Conservation (phyloP, 83 land plant species). For the Picea mariana region DNA sequence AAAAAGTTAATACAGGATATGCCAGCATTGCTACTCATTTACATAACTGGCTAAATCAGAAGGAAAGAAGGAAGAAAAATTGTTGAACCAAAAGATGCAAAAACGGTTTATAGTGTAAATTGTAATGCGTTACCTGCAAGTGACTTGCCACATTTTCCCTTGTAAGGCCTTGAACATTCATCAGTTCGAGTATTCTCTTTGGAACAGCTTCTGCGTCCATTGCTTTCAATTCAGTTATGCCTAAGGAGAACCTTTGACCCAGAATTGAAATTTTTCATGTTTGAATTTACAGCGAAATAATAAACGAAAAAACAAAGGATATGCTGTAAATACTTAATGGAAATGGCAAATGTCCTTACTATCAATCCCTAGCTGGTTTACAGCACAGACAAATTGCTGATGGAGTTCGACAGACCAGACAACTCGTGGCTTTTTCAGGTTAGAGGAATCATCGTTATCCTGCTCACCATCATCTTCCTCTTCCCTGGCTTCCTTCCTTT, state of each 20-base stretch:
- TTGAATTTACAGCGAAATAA: no score
- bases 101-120: no score
- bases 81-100: no score
- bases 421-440: conserved; percentile 57
- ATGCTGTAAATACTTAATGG: no score
- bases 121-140: conserved; percentile 18
- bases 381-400: conserved; percentile 67
- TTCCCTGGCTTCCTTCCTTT: conserved; percentile 34
- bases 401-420: conserved; percentile 78
- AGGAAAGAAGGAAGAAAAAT: no score
- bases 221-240: no score
- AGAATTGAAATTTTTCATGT: no score
- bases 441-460: conserved; percentile 39
- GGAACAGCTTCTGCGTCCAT: conserved; percentile 27
- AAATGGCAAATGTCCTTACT: conserved; percentile 33
- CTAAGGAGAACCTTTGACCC: no score
- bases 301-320: no score
- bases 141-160: conserved; percentile 32
- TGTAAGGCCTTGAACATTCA: conserved; percentile 27
- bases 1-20: no score
- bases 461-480: conserved; percentile 47
- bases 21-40: no score
- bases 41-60: no score
- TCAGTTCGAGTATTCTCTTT: conserved; percentile 28
- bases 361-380: conserved; percentile 61